Base-by-base conservation (phyloP, 139 green algal genomes). In the Micractinium conductrix region DNA sequence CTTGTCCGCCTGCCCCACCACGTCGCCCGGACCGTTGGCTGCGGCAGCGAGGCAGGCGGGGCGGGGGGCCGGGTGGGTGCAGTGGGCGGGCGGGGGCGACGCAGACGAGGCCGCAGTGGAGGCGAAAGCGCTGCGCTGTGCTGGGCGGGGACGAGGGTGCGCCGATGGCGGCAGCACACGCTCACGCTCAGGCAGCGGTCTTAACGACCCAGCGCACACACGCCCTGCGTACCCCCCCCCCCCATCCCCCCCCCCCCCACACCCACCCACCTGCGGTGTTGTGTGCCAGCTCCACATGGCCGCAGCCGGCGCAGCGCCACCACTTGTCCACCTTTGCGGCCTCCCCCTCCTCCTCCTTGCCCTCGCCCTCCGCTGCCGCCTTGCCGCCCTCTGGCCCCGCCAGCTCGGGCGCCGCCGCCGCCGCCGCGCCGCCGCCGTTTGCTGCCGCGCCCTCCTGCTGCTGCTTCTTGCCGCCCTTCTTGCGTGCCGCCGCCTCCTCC, bases 251-350 rank as follows among this genome's bases (percentile, higher is more conserved):
- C 44, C 72, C 7, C 4, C 5, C 14, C 19, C 42, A 28, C 43
- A 5, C n/a, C 7, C 24, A 30, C 28, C 12, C 48, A 53, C 48
- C 48, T 53, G 69, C 38, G 22, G 73, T 62, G 37, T 63, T 85
- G 74, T 85, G 74, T 4, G 79, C 68, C 19, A 48, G 68, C 58
- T 82, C 67, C 26, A 86, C 67, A 28, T 50, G 38, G 28, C 69
- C 85, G 79, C 79, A 86, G 22, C 62, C 60, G 40, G 79, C 71
- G 62, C 85, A 89, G 17, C 69, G 42, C 85, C 84, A 88, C 44
- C 79, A 88, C 35, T 30, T 24, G 26, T 48, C 65, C 48, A 65
- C 33, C 50, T 21, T 33, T 22, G 45, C 48, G 48, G 50, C 24
- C 40, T 76, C 21, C 38, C 24, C 7, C 63, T 55, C 48, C 74